Base-by-base conservation (phyloP, 1,284 basidiomycete genomes). In the Caloboletus firmus region DNA sequence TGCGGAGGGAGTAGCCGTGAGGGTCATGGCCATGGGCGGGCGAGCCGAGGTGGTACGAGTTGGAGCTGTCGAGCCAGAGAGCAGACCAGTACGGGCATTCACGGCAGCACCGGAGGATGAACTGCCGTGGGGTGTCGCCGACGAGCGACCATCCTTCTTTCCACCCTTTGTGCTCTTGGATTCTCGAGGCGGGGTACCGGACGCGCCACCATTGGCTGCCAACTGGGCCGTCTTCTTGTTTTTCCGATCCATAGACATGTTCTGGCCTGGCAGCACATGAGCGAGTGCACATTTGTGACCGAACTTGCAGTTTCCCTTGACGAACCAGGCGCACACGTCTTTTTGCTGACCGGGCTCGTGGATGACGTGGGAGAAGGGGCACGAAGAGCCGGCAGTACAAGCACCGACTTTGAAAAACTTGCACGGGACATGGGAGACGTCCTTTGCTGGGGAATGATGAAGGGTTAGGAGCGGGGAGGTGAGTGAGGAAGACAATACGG, bases 221-320 rank as follows among this genome's bases (percentile, higher is more conserved):
- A 83, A 77, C 67, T 98, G 95, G 1, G 94, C 93, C 11, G 92
- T 91, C 67, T 96, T 94, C 80, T 98, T 98, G 76, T 99, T 98
- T 79, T 97, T 96, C 61, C 95, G 79, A 71, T 99, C 96, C 93
- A 98, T 97, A 12, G 89, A 84, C 85, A 95, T 87, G 61, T 83
- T 89, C 75, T 98, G 95, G 5, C 95, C 96, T 4, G 95, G 95
- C 4, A 96, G 79, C 50, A 98, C 81, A 69, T 98, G 96, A 1
- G 95, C 95, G 32, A 95, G 82, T 5, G 94, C 93, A 63, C 95
- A 98, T 69, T 98, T 98, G 79, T 98, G 95, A 10, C 91, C 95
- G 67, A 98, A 98, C 74, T 96, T 96, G 81, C 96, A 99, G 74
- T 93, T 96, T 3, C 96, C 93, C 73, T 92, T 92, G 53, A 92